A percentile compares a stretch with the other conserved stretches of the same genome.
phyloP scores from a whole-genome alignment of 192 early-diverging fungal genomes.

The Coemansia sp. region DNA sequence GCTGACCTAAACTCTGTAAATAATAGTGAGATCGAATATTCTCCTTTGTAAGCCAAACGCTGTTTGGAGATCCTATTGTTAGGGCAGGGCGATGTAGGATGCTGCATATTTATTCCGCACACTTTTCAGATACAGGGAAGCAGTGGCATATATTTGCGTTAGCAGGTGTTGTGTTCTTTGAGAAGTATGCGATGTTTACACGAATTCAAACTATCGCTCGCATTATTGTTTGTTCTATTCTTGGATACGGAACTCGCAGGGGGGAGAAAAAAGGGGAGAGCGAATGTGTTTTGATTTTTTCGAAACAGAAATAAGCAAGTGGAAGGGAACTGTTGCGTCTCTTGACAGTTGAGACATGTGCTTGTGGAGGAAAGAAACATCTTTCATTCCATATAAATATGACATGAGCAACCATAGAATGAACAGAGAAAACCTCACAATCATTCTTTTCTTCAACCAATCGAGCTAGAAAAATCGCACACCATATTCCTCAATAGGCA shows the following conservation, averaged over 20 bases:
- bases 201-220: neutral
- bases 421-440: neutral
- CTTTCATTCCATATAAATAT: neutral
- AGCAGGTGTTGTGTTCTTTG: neutral
- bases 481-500: neutral
- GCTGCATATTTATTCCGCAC: neutral
- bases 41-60: neutral
- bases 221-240: constrained; percentile 1
- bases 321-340: neutral
- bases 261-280: neutral
- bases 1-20: neutral
- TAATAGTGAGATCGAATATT: neutral
- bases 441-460: neutral
- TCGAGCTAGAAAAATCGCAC: neutral
- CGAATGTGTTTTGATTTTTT: neutral
- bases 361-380: too few relatives aligned
- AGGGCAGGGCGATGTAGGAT: neutral
- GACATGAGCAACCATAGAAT: neutral
- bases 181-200: neutral
- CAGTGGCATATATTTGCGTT: neutral
- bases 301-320: neutral
- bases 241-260: neutral
- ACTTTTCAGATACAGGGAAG: neutral
- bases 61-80: neutral
- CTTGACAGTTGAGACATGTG: neutral